Percentiles rank a stretch among this genome's conserved stretches.
phyloP scores from a whole-genome alignment of 169 alveolate genomes.

The Cyclospora cayetanensis region DNA sequence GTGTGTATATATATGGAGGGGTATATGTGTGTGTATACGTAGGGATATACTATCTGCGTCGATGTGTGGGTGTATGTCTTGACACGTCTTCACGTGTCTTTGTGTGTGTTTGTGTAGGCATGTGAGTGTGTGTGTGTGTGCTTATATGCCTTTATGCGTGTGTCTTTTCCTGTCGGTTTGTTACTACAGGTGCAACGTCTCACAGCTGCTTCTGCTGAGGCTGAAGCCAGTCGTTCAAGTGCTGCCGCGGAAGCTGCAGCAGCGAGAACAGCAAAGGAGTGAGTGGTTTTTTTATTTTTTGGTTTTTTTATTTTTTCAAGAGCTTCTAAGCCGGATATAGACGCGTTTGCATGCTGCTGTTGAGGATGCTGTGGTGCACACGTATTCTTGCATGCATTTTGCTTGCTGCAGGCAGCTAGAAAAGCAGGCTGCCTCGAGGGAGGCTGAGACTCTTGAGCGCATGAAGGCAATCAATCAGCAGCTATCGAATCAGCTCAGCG shows the following conservation, averaged over 20 bases:
- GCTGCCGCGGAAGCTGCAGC: constrained; percentile 16
- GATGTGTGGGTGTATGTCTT: too few species aligned
- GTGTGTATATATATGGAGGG: too few species aligned
- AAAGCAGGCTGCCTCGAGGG: neutral
- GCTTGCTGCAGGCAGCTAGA: constrained; percentile 41
- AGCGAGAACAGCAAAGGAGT: constrained; percentile 8
- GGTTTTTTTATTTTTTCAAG: too few species aligned
- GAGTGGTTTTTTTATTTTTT: too few species aligned
- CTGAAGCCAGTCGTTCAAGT: constrained; percentile 14
- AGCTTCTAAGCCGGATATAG: neutral
- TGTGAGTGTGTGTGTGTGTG: too few species aligned
- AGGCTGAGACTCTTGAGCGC: constrained; percentile 7
- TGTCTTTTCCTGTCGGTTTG: neutral
- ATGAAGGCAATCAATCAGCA: constrained; percentile 29
- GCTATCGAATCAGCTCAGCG: constrained; percentile 4
- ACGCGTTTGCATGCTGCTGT: neutral
- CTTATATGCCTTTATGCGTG: too few species aligned
- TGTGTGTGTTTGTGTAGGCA: too few species aligned
- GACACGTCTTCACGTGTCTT: too few species aligned
- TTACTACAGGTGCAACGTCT: constrained; percentile 34
- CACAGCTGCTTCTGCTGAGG: neutral
- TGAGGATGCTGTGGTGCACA: neutral
- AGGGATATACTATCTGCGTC: too few species aligned
- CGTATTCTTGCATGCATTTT: neutral
- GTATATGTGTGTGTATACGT: too few species aligned